A percentile compares a stretch with the other conserved stretches of the same genome.
Evolutionary conservation across 345 rosid genomes (phyloP).

Genomic region (Acer negundo): DNA sequence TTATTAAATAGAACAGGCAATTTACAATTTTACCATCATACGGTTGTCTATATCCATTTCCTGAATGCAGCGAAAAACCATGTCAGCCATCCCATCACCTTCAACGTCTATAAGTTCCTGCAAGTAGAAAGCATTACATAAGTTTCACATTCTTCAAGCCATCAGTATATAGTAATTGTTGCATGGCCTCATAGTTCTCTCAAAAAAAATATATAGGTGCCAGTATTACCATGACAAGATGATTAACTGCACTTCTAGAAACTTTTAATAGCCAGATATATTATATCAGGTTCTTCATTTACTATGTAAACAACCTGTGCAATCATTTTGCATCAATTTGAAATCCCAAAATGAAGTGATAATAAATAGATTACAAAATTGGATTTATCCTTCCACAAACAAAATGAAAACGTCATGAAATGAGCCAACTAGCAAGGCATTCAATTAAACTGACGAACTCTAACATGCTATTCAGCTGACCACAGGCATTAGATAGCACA

Average conservation of each 20-base stretch:
- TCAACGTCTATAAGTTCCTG: conserved; percentile 98
- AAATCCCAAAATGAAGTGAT: not conserved
- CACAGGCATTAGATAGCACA: not conserved
- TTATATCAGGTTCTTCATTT: conserved; percentile 11
- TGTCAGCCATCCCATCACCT: conserved; percentile 99
- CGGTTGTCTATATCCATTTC: conserved; percentile 99
- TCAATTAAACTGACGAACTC: conserved; percentile 2
- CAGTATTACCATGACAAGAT: not conserved
- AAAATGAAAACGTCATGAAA: not conserved
- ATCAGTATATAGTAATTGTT: not conserved
- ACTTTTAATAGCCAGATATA: conserved; percentile 1
- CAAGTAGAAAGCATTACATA: conserved; percentile 15
- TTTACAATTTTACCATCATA: conserved; percentile 60
- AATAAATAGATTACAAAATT: not conserved
- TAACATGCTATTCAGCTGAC: conserved; percentile 8
- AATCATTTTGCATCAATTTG: not conserved
- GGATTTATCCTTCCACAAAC: not conserved
- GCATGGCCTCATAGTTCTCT: conserved; percentile 6
- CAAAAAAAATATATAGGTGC: not conserved
- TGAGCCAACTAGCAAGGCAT: not conserved
- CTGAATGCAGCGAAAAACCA: conserved; percentile 99
- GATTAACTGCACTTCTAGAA: not conserved
- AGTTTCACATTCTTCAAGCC: conserved; percentile 10
- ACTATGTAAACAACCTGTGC: not conserved
- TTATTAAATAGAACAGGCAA: not conserved